A percentile compares a stretch with the other conserved stretches of the same genome.
phyloP scores from a whole-genome alignment of 2,329 filamentous ascomycete genomes.

The Paraphaeosphaeria minitans region DNA sequence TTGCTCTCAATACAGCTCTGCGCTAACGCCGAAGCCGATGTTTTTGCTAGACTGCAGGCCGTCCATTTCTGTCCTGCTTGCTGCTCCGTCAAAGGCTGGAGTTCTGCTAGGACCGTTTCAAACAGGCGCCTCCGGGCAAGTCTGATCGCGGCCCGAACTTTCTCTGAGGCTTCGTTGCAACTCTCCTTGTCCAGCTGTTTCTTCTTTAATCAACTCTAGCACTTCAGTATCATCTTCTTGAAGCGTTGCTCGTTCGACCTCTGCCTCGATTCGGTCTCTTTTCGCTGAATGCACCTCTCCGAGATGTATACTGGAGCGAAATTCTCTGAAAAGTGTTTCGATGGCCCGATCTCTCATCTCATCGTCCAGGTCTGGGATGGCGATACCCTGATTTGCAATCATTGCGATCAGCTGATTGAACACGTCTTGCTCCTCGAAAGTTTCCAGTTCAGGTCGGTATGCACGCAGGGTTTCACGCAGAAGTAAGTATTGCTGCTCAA shows the following conservation, averaged over 20 bases:
- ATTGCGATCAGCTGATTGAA: conserved; percentile 23
- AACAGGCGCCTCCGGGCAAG: conserved; percentile 12
- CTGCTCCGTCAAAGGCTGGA: conserved; percentile 19
- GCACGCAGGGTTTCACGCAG: conserved; percentile 22
- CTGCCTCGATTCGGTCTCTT: conserved; percentile 5
- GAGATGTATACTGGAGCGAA: conserved; percentile 9
- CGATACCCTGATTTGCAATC: conserved; percentile 24
- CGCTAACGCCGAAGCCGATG: not conserved
- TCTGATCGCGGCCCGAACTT: conserved; percentile 16
- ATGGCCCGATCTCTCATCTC: conserved; percentile 21
- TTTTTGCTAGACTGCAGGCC: not conserved
- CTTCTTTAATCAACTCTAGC: conserved; percentile 7
- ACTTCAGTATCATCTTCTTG: conserved; percentile 10
- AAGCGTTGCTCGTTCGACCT: conserved; percentile 12
- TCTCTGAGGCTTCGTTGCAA: not conserved
- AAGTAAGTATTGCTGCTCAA: conserved; percentile 12
- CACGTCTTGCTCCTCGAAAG: conserved; percentile 20
- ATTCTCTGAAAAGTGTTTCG: conserved; percentile 17
- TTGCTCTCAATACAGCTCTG: conserved; percentile 2
- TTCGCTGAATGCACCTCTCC: conserved; percentile 9
- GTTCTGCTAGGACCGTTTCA: conserved; percentile 11
- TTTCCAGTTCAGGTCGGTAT: conserved; percentile 25
- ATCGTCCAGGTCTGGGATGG: conserved; percentile 22
- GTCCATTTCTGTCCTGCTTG: conserved; percentile 24
- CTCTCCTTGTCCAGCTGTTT: not conserved